Base-by-base conservation (phyloP, 176 grass and related monocot species). In the Juncus inflexus region DNA sequence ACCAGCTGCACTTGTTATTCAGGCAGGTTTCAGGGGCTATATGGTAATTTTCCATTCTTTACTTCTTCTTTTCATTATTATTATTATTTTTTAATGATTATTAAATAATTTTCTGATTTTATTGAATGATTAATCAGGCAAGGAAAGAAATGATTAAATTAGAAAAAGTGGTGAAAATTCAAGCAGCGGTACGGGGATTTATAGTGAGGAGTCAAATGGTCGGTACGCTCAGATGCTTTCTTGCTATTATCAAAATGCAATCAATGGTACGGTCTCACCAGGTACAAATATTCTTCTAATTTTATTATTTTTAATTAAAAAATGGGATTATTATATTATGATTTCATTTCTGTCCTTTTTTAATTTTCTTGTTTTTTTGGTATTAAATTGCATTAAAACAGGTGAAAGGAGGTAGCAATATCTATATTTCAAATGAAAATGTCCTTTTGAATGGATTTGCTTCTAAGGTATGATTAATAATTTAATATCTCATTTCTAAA, bases 181-280 rank as follows among this genome's bases (percentile, higher is more conserved):
- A 99, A 86, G 94, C 94, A 68, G 64, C 63, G 58, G 72, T 91
- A 63, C 94, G 94, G 52, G 89, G 94, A 9, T 74, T 79, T 76
- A 63, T 99, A 5, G 88, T 86, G 15, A 89, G 94, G 69, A 81
- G 83, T 63, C 83, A 89, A 62, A 88, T 88, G 68, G 66, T 75
- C 42, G 85, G 85, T 76, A 86, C 94, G 36, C 84, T 99, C 47
- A 73, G 68, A 56, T 99, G 94, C 62, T 67, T 89, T 65, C 83
- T 83, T 83, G 94, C 80, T 9, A 90, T 99, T 74, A 59, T 99
- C 53, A 99, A 86, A 86, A 82, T 89, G 53, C 94, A 99, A 76
- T 80, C 75, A 10, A 70, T 90, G 60, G 76, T 89, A 36, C 73
- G 94, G 52, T 64, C 75, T 67, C 83, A 15, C 75, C 88, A 76